Percentiles rank a stretch among this genome's conserved stretches.
phyloP scores from a whole-genome alignment of 2,329 filamentous ascomycete genomes.

The Fusarium vanettenii region DNA sequence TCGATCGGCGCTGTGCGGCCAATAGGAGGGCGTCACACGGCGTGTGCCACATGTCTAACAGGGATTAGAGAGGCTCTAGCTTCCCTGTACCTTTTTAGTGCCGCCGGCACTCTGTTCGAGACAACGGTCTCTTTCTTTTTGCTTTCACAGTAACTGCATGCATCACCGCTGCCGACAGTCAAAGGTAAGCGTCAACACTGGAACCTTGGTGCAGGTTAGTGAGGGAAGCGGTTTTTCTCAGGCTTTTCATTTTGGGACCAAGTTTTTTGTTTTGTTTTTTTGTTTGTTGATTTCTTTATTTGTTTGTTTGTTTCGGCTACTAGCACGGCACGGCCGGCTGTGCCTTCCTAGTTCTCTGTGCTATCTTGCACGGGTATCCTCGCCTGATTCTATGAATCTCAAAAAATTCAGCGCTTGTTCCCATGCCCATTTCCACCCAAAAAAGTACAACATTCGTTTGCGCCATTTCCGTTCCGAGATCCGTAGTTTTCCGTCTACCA shows the following conservation, averaged over 20 bases:
- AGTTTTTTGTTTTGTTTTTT: neutral
- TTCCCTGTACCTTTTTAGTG: constrained; percentile 11
- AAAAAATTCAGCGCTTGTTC: constrained; percentile 26
- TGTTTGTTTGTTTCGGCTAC: constrained; percentile 12
- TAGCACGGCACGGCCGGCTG: constrained; percentile 16
- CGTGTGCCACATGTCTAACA: constrained; percentile 47
- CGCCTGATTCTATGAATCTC: constrained; percentile 26
- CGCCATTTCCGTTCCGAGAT: constrained; percentile 23
- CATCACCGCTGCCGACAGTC: neutral
- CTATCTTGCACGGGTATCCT: constrained; percentile 40
- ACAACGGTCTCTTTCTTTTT: neutral
- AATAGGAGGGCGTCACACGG: constrained; percentile 24
- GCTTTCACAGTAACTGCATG: neutral
- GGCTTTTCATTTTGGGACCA: neutral
- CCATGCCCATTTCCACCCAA: constrained; percentile 8
- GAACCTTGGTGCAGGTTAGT: neutral
- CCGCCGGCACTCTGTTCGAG: constrained; percentile 1
- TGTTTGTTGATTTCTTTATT: constrained; percentile 5
- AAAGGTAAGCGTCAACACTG: neutral
- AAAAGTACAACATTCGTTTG: constrained; percentile 18
- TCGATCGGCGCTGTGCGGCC: constrained; percentile 15
- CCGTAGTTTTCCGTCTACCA: constrained; percentile 10
- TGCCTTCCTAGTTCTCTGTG: constrained; percentile 21
- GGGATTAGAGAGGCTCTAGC: constrained; percentile 43
- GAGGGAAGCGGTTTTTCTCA: neutral